A percentile compares a stretch with the other conserved stretches of the same genome.
Evolutionary conservation across 2,329 filamentous ascomycete genomes (phyloP).

Genomic region (Clonostachys rhizophaga): DNA sequence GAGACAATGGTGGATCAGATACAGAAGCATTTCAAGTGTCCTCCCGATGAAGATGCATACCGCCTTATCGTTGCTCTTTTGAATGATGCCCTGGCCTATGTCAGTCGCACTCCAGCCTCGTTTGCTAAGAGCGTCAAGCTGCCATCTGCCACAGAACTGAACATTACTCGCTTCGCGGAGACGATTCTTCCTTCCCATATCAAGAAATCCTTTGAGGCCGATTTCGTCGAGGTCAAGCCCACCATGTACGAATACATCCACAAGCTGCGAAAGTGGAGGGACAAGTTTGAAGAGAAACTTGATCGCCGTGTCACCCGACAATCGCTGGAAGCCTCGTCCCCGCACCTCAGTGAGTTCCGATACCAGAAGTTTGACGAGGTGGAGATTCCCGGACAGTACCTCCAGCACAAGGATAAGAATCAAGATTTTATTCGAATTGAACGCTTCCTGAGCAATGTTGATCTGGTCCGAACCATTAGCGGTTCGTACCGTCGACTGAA

Average conservation of each 20-base stretch:
- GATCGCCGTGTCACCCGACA: conserved; percentile 73
- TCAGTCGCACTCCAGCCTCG: conserved; percentile 78
- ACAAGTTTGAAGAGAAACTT: conserved; percentile 96
- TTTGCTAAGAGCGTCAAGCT: conserved; percentile 92
- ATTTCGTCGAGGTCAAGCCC: conserved; percentile 92
- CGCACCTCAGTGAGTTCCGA: conserved; percentile 90
- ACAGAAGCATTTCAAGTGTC: conserved; percentile 98
- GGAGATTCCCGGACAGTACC: conserved; percentile 93
- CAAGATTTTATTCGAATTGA: conserved; percentile 98
- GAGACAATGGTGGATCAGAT: conserved; percentile 99
- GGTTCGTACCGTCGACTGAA: conserved; percentile 89
- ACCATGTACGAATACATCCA: conserved; percentile 99
- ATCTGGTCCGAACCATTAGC: conserved; percentile 85
- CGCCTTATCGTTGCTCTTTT: conserved; percentile 94
- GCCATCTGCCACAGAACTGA: conserved; percentile 84
- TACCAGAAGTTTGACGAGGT: conserved; percentile 99
- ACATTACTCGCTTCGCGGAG: conserved; percentile 94
- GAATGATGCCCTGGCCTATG: conserved; percentile 91
- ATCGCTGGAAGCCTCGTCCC: conserved; percentile 80
- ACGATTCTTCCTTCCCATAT: conserved; percentile 94
- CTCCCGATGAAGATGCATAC: conserved; percentile 96
- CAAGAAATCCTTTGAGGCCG: conserved; percentile 92
- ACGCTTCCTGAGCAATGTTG: conserved; percentile 90
- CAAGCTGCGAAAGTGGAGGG: conserved; percentile 90
- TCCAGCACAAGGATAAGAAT: conserved; percentile 98